These are phyloP conservation scores for Trypanosoma vivax DNA, from an alignment of 208 protist species.

Conservation along the genomic window DNA sequence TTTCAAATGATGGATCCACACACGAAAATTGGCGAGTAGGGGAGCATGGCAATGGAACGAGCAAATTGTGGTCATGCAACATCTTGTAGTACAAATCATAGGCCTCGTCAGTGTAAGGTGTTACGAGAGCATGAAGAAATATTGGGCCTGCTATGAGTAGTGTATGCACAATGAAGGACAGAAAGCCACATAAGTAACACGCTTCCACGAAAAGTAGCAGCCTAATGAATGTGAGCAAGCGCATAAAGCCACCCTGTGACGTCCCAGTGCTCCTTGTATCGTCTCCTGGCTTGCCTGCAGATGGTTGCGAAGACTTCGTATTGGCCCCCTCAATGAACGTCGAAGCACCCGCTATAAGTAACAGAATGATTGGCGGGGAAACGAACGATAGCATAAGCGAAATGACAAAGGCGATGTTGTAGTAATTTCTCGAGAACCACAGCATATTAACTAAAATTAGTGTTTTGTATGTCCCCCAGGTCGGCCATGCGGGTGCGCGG, in stretches of 20 bases:
- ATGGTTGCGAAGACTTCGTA: not conserved
- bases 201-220: constrained; percentile 6
- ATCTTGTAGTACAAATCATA: constrained; percentile 18
- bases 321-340: constrained; percentile 10
- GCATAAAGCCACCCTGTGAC: not conserved
- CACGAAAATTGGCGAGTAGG: constrained; percentile 15
- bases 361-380: constrained; percentile 6
- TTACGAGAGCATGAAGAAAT: constrained; percentile 26
- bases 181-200: constrained; percentile 17
- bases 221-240: constrained; percentile 2
- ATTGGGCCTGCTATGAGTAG: constrained; percentile 6
- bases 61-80: constrained; percentile 4
- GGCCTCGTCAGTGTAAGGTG: constrained; percentile 32
- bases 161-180: constrained; percentile 12
- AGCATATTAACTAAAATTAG: constrained; percentile 26
- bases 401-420: constrained; percentile 16
- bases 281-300: not conserved
- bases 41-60: constrained; percentile 12
- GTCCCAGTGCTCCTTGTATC: not conserved
- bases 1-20: constrained; percentile 17
- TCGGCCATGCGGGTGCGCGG: constrained; percentile 11
- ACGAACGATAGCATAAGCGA: constrained; percentile 5
- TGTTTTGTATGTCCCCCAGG: constrained; percentile 14
- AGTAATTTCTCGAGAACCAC: constrained; percentile 33
- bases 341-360: constrained; percentile 3